A percentile compares a stretch with the other conserved stretches of the same genome.
Evolutionary conservation across 495 filamentous ascomycete species (phyloP).

Genomic region (Daldinia concentrica): DNA sequence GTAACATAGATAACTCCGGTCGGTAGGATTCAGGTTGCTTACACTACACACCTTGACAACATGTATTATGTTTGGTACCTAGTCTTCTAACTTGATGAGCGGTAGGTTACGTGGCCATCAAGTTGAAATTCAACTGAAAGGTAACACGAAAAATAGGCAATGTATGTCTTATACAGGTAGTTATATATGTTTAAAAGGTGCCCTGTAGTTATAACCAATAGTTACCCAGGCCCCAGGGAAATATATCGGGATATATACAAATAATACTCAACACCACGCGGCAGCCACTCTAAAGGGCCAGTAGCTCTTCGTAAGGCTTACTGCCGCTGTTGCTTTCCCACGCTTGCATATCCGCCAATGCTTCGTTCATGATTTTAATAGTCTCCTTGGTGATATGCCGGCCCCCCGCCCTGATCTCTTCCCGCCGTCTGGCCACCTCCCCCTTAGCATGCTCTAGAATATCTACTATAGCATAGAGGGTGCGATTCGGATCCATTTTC

Average conservation of each 20-base stretch:
- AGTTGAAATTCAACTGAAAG: not conserved
- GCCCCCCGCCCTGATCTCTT: not conserved
- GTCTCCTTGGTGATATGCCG: conserved; percentile 20
- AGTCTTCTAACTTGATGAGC: not conserved
- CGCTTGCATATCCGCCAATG: conserved; percentile 16
- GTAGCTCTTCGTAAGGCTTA: not conserved
- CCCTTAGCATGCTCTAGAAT: conserved; percentile 21
- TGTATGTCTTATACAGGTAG: not conserved
- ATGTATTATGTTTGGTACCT: too few species aligned
- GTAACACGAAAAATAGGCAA: not conserved
- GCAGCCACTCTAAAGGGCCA: not conserved
- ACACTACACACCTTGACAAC: too few species aligned
- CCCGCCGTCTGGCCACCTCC: not conserved
- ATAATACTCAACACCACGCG: not conserved
- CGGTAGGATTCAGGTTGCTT: too few species aligned
- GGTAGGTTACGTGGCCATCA: not conserved
- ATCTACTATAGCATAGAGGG: conserved; percentile 15
- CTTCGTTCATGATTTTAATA: conserved; percentile 31
- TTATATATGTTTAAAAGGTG: not conserved
- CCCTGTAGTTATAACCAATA: not conserved
- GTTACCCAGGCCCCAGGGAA: not conserved
- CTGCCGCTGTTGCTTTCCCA: not conserved
- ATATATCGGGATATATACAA: not conserved
- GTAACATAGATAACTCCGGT: too few species aligned
- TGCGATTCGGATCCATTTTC: conserved; percentile 12